Evolutionary conservation across 2,329 filamentous ascomycete species (phyloP).

Genomic region (Penicillium janthinellum): DNA sequence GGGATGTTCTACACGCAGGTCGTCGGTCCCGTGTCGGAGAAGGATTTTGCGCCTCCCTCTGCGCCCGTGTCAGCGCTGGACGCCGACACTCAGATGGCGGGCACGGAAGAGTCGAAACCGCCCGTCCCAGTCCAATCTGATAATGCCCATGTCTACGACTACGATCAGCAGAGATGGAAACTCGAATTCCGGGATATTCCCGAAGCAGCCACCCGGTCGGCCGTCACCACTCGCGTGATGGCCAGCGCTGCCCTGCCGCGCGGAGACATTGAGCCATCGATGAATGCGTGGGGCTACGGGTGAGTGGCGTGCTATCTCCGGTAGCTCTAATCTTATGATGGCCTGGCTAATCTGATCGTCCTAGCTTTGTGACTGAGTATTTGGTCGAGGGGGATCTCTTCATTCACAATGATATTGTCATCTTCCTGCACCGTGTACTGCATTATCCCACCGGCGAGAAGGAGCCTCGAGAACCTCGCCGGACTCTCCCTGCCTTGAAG

Average conservation of each 20-base stretch:
- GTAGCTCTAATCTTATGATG: slow-evolving; percentile 11
- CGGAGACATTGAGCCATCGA: slow-evolving; percentile 53
- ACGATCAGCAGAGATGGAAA: slow-evolving; percentile 45
- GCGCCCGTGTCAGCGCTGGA: slow-evolving; percentile 19
- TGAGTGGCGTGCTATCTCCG: slow-evolving; percentile 36
- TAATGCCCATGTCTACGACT: slow-evolving; percentile 30
- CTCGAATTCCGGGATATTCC: slow-evolving; percentile 54
- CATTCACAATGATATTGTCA: slow-evolving; percentile 58
- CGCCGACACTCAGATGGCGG: slow-evolving; percentile 40
- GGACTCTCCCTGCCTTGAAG: slow-evolving; percentile 46
- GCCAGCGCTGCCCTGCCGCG: slow-evolving; percentile 51
- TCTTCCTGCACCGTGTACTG: slow-evolving; percentile 59
- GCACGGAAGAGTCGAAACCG: slow-evolving; percentile 24
- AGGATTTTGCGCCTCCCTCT: slow-evolving; percentile 35
- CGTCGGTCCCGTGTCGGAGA: slow-evolving; percentile 47
- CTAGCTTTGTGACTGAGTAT: slow-evolving; percentile 60
- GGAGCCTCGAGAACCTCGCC: slow-evolving; percentile 36
- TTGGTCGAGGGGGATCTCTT: slow-evolving; percentile 60
- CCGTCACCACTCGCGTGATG: slow-evolving; percentile 57
- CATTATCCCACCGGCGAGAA: slow-evolving; percentile 45
- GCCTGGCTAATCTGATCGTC: slow-evolving; percentile 14
- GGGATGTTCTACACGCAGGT: slow-evolving; percentile 58
- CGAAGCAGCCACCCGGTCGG: slow-evolving; percentile 54
- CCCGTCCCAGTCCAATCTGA: not conserved
- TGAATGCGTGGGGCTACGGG: slow-evolving; percentile 58